Conservation (phyloP, 2,329 filamentous ascomycete species). For the Boeremia lycopersici region DNA sequence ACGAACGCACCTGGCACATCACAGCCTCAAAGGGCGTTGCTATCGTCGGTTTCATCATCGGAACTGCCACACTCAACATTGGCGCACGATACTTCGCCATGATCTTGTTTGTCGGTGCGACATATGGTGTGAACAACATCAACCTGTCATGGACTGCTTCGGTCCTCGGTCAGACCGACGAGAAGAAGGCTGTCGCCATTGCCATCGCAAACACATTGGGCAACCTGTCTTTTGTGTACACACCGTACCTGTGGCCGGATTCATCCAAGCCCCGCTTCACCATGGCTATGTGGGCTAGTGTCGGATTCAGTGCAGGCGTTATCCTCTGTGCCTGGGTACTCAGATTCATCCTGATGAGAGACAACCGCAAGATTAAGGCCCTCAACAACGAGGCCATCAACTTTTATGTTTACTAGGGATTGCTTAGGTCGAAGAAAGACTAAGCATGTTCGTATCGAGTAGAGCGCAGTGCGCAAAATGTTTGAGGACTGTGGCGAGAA, state of each 20-base stretch:
- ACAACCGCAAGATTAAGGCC: constrained; percentile 29
- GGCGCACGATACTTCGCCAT: constrained; percentile 41
- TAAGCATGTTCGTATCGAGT: not conserved
- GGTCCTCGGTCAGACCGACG: constrained; percentile 47
- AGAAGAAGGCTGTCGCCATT: constrained; percentile 50
- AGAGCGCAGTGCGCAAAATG: not conserved
- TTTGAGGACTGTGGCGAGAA: not conserved
- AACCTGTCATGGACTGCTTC: constrained; percentile 49
- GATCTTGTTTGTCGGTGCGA: constrained; percentile 40
- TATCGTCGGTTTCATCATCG: constrained; percentile 40
- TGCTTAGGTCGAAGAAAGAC: not conserved
- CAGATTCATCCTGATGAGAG: constrained; percentile 21
- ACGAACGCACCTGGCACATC: constrained; percentile 44
- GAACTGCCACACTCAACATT: constrained; percentile 31
- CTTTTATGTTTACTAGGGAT: constrained; percentile 28
- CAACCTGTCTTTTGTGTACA: constrained; percentile 46
- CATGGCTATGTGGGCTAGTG: constrained; percentile 23
- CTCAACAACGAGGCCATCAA: constrained; percentile 23
- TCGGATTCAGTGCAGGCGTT: constrained; percentile 19
- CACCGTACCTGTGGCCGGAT: constrained; percentile 24
- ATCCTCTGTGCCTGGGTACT: constrained; percentile 24
- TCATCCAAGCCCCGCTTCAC: constrained; percentile 16
- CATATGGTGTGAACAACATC: constrained; percentile 41
- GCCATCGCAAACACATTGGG: constrained; percentile 50
- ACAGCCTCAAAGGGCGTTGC: constrained; percentile 31